Percentiles rank a stretch among this genome's conserved stretches.
phyloP scores from a whole-genome alignment of 1,284 basidiomycete genomes.

The Ceratobasidium sp. region DNA sequence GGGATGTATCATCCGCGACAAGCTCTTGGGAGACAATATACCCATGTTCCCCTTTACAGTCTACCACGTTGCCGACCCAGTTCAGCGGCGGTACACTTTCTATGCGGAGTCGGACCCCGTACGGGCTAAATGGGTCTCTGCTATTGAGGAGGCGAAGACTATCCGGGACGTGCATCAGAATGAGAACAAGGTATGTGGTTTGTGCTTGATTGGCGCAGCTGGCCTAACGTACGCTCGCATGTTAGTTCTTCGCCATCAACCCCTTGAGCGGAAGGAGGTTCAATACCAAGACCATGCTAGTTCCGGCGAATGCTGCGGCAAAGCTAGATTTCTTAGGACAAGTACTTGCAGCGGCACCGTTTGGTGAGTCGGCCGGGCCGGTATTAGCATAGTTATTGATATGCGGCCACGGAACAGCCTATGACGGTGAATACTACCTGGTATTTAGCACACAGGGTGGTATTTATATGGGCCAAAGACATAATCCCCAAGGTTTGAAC shows the following conservation, averaged over 20 bases:
- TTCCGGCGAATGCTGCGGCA: conserved; percentile 49
- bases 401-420: conserved; percentile 54
- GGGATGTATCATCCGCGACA: conserved; percentile 33
- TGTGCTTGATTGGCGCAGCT: conserved; percentile 25
- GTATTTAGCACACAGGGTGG: conserved; percentile 71
- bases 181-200: conserved; percentile 68
- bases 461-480: conserved; percentile 67
- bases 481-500: conserved; percentile 4
- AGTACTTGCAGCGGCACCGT: conserved; percentile 66
- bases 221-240: neutral
- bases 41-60: conserved; percentile 77
- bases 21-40: conserved; percentile 36
- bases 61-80: conserved; percentile 70
- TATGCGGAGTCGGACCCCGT: conserved; percentile 68
- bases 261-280: conserved; percentile 70
- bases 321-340: conserved; percentile 63
- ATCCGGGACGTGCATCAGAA: conserved; percentile 71
- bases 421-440: conserved; percentile 64
- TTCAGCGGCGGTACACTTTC: conserved; percentile 71
- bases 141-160: conserved; percentile 67
- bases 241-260: conserved; percentile 72
- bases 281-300: conserved; percentile 57
- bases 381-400: neutral
- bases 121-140: conserved; percentile 70
- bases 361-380: conserved; percentile 61